Conservation (phyloP, 192 early-diverging fungal species). For the Martensiomyces pterosporus region DNA sequence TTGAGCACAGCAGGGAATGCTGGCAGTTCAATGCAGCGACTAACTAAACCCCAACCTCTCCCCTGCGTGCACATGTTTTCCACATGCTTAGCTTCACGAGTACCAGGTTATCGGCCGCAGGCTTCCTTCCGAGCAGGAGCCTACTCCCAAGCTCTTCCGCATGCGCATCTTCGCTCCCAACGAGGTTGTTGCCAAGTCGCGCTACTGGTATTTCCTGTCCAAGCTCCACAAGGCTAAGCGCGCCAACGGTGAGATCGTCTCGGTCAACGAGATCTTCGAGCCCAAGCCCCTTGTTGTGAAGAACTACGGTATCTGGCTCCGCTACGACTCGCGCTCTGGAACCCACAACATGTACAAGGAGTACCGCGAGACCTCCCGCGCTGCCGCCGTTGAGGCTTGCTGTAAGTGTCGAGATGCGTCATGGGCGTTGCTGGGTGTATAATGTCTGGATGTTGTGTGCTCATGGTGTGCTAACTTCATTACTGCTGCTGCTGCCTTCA, state of each 20-base stretch:
- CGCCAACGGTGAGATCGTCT: constrained; percentile 96
- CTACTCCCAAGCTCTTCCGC: constrained; percentile 92
- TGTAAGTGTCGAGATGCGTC: too few relatives aligned
- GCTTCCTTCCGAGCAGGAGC: constrained; percentile 86
- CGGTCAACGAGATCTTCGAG: constrained; percentile 97
- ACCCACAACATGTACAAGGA: constrained; percentile 99
- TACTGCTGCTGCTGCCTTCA: too few relatives aligned
- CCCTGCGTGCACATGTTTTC: neutral
- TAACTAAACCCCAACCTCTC: too few relatives aligned
- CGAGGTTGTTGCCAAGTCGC: constrained; percentile 96
- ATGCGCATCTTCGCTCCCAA: constrained; percentile 99
- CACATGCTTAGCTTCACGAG: constrained; percentile 51
- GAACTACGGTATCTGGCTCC: constrained; percentile 99
- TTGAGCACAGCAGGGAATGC: too few relatives aligned
- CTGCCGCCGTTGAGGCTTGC: constrained; percentile 64
- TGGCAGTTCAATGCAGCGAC: too few relatives aligned
- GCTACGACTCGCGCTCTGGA: constrained; percentile 98
- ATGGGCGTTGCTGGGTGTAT: too few relatives aligned
- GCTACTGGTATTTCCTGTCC: constrained; percentile 99
- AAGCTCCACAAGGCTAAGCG: constrained; percentile 99
- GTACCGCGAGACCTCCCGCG: constrained; percentile 94
- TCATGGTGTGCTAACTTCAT: too few relatives aligned
- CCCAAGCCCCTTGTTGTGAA: constrained; percentile 87
- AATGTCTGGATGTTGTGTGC: too few relatives aligned
- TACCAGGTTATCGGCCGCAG: constrained; percentile 94